Evolutionary conservation across 2,329 filamentous ascomycete species (phyloP), one percentile per base, ranked within the genome.

Genomic region (Leptoxyphium fumago): DNA sequence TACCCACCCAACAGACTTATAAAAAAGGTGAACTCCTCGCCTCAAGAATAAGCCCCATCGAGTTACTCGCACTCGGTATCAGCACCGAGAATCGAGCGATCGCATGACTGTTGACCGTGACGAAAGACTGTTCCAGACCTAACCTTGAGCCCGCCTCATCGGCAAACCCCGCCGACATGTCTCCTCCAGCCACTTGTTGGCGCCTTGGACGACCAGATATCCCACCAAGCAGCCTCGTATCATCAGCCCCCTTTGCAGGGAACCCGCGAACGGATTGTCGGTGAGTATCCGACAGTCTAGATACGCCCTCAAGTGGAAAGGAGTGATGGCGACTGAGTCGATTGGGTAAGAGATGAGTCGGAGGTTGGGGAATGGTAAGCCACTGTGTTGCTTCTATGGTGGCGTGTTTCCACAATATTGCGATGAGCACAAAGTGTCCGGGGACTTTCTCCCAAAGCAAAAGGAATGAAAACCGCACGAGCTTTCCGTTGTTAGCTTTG

Each of bases 31-130:
- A 70, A 75, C 83, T 82, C 83, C 86, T 94, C 87, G 88, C 83
- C 76, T 87, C 89, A 83, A 95, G 86, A 95, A 94, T 96, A 87
- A 95, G 89, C 89, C 89, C 89, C 89, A 94, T 96, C 87, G 88
- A 94, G 89, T 96, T 93, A 94, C 84, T 74, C 67, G 64, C 61
- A 60, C 52, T 44, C 29, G 42, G 40, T 52, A 44, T 48, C 48
- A 57, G 55, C 55, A 52, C 45, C 30, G 42, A 44, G 44, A 47
- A 46, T 50, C 56, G 52, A 55, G 84, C 85, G 94, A 95, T 94
- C 89, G 88, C 89, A 95, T 96, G 80, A 82, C 89, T 95, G 78
- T 94, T 73, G 64, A 74, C 84, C 82, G 79, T 80, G 89, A 95
- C 89, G 82, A 95, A 82, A 76, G 71, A 68, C 64, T 71, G 67